Evolutionary conservation across 2,329 filamentous ascomycete genomes (phyloP).

Genomic region (Aspergillus thermomutatus): DNA sequence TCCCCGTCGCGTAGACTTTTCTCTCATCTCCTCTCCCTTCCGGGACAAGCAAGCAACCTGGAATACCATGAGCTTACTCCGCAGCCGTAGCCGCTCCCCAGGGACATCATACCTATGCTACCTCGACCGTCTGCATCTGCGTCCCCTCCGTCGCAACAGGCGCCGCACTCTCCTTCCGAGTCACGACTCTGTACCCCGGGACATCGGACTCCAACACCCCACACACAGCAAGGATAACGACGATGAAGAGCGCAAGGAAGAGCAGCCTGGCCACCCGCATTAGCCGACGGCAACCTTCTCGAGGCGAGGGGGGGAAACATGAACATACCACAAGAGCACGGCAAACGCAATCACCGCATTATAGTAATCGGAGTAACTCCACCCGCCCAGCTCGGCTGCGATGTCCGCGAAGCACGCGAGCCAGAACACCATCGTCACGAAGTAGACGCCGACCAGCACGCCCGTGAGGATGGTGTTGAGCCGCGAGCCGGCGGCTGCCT

Average conservation of each 20-base stretch:
- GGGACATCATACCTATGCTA: not conserved
- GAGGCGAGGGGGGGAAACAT: not conserved
- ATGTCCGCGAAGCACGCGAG: conserved; percentile 28
- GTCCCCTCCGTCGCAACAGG: not conserved
- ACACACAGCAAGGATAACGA: conserved; percentile 25
- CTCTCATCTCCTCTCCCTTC: not conserved
- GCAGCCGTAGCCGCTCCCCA: not conserved
- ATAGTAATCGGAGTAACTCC: conserved; percentile 11
- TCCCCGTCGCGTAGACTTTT: not conserved
- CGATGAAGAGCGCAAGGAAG: conserved; percentile 25
- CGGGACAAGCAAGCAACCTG: not conserved
- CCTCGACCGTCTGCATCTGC: not conserved
- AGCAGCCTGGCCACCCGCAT: conserved; percentile 19
- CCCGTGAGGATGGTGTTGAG: conserved; percentile 21
- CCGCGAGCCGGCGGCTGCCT: conserved; percentile 11
- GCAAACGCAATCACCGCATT: conserved; percentile 28
- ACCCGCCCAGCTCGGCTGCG: conserved; percentile 12
- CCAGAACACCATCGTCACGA: conserved; percentile 32
- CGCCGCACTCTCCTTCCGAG: not conserved
- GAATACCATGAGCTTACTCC: not conserved
- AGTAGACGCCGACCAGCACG: conserved; percentile 19
- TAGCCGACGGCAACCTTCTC: not conserved
- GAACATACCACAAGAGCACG: conserved; percentile 25
- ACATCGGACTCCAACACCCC: conserved; percentile 25
- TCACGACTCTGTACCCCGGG: conserved; percentile 17